Evolutionary conservation across 768 basidiomycete species (phyloP).

Genomic region (Rhodotorula diobovata): DNA sequence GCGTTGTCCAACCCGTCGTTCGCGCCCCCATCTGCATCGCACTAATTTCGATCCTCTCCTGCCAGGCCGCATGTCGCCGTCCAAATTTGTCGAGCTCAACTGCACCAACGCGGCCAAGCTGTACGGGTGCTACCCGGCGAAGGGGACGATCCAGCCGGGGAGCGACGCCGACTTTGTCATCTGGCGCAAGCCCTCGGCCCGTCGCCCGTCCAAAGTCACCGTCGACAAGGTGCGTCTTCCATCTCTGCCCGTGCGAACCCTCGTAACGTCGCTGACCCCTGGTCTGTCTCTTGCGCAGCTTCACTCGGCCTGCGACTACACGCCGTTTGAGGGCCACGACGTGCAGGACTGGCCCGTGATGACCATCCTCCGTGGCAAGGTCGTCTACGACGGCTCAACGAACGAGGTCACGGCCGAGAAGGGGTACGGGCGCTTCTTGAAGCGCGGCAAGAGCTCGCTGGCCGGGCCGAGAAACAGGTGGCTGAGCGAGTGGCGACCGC

Average conservation of each 20-base stretch:
- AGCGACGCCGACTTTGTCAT: conserved; percentile 48
- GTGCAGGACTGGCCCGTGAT: conserved; percentile 48
- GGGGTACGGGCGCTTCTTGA: conserved; percentile 30
- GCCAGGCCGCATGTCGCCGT: conserved; percentile 43
- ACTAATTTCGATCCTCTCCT: neutral
- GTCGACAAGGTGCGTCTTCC: conserved; percentile 43
- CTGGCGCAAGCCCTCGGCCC: conserved; percentile 40
- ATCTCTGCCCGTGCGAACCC: neutral
- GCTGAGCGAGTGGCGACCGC: conserved; percentile 35
- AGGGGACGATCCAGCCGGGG: conserved; percentile 47
- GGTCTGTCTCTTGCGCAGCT: neutral
- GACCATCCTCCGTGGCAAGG: conserved; percentile 40
- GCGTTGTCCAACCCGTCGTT: neutral
- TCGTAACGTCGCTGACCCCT: neutral
- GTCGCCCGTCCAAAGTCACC: conserved; percentile 34
- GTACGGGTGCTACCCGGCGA: conserved; percentile 46
- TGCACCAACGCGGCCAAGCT: conserved; percentile 48
- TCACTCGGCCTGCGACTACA: conserved; percentile 45
- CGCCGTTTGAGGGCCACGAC: conserved; percentile 48
- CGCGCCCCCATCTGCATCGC: neutral
- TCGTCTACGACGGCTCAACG: conserved; percentile 33
- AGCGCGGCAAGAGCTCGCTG: conserved; percentile 33
- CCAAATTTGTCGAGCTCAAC: conserved; percentile 48
- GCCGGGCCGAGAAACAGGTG: conserved; percentile 29
- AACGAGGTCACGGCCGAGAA: conserved; percentile 14